Evolutionary conservation across 2,329 filamentous ascomycete genomes (phyloP).

Genomic region (Pestalotiopsis sp.): DNA sequence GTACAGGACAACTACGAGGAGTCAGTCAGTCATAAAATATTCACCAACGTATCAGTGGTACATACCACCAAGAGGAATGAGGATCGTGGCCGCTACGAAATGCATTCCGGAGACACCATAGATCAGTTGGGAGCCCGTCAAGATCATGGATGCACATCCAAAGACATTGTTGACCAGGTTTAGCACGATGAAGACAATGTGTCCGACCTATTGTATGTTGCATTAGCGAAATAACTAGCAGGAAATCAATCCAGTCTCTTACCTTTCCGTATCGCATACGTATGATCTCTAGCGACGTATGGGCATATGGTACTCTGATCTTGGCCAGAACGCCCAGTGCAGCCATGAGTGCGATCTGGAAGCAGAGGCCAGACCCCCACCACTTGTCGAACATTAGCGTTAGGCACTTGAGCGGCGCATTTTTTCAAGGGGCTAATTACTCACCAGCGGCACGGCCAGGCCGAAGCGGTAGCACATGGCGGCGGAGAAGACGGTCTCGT

Average conservation of each 20-base stretch:
- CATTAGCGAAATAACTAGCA: no score
- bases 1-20: slow-evolving; percentile 43
- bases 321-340: slow-evolving; percentile 51
- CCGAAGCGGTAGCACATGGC: slow-evolving; percentile 34
- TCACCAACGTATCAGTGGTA: slow-evolving; percentile 13
- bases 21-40: not conserved
- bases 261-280: slow-evolving; percentile 46
- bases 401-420: slow-evolving; percentile 19
- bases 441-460: slow-evolving; percentile 25
- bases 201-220: slow-evolving; percentile 27
- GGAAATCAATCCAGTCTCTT: no score
- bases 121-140: slow-evolving; percentile 47
- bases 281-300: slow-evolving; percentile 54
- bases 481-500: slow-evolving; percentile 41
- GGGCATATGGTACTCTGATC: slow-evolving; percentile 51
- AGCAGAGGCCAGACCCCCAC: slow-evolving; percentile 34
- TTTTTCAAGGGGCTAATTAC: slow-evolving; percentile 7
- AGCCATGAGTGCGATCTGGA: slow-evolving; percentile 54
- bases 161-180: slow-evolving; percentile 47
- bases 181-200: slow-evolving; percentile 43
- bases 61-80: slow-evolving; percentile 43
- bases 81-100: slow-evolving; percentile 46
- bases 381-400: slow-evolving; percentile 28
- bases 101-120: slow-evolving; percentile 51
- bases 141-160: slow-evolving; percentile 46